Evolutionary conservation across 352 stramenopile species (phyloP), one percentile per base, ranked within the genome.

Genomic region (Bremia lactucae): DNA sequence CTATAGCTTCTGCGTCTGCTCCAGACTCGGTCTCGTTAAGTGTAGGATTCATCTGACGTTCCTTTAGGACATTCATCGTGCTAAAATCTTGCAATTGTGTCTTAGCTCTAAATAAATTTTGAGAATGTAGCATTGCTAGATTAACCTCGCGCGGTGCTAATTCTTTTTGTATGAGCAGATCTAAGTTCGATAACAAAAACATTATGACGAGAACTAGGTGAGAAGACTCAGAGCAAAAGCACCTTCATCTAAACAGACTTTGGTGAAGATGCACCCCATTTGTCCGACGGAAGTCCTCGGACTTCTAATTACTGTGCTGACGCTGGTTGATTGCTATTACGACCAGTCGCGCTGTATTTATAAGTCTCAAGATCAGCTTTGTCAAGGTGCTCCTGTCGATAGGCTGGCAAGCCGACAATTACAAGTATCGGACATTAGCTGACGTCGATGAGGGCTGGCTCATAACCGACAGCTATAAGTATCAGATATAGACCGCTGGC

Each of bases 191-290:
- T 2, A 21, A 26, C 15, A 37, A 13, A 18, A 25, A n/a, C 15
- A 26, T 40, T 24, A 34, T 41, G 19, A 39, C 21, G n/a, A 31
- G 15, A 36, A 28, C 3, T 11, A 22, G 52, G 52, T 55, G 34
- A 47, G 45, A 24, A 53, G 28, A 22, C 40, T 36, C 22, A 37
- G 10, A 15, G 23, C 18, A 20, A 31, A 22, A 6, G 23, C 51
- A 68, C 56, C 56, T 58, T 78, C 64, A 11, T 68, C 55, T 13
- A 55, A 36, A 49, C 63, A 75, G 15, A 74, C 52, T 54, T 68
- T 75, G 36, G 67, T 65, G 35, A 75, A 45, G 36, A 79, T 65
- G 55, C 67, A 79, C 47, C 67, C 67, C 67, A 79, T 79, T 41
- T 31, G 41, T 53, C 18, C 21, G 28, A 9, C 24, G 31, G 1